Percentiles rank a stretch among this genome's conserved stretches.
These are phyloP conservation scores for Melampsora larici-populina DNA, from an alignment of 1,284 basidiomycete genomes.

Conservation along the genomic window DNA sequence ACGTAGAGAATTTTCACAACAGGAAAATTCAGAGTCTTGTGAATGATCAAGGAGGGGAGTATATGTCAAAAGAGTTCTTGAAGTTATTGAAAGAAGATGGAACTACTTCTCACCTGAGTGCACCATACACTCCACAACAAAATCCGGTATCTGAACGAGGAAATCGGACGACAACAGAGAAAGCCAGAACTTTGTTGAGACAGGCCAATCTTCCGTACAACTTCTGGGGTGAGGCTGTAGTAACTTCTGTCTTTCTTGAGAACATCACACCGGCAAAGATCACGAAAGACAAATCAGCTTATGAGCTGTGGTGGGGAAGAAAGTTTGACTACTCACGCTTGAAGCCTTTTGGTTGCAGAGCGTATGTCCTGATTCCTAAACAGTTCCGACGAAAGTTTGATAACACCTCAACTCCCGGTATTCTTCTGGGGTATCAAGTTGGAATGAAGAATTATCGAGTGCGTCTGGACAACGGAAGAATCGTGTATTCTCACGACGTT, in stretches of 20 bases:
- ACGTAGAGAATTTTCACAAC: constrained; percentile 47
- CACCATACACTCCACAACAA: no score
- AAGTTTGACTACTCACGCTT: constrained; percentile 8
- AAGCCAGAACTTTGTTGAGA: constrained; percentile 50
- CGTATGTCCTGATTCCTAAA: constrained; percentile 6
- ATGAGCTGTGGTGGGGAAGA: background rate
- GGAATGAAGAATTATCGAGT: constrained; percentile 14
- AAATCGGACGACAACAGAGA: constrained; percentile 46
- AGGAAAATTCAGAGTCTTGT: constrained; percentile 51
- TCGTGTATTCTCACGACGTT: constrained; percentile 11
- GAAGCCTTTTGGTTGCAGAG: constrained; percentile 11
- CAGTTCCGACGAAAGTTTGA: constrained; percentile 2
- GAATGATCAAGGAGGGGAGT: constrained; percentile 53
- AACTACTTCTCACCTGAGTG: no score
- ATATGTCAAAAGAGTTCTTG: no score
- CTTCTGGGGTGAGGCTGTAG: constrained; percentile 54
- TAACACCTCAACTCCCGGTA: background rate
- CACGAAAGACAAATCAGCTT: background rate
- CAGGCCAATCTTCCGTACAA: constrained; percentile 49
- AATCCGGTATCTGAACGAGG: no score
- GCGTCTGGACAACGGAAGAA: background rate
- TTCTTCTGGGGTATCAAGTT: background rate
- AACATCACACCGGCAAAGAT: constrained; percentile 50
- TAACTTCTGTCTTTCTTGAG: constrained; percentile 52
- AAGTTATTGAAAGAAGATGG: no score